These are phyloP conservation scores for Striga hermonthica DNA, from an alignment of 305 asterid species.

Conservation along the genomic window DNA sequence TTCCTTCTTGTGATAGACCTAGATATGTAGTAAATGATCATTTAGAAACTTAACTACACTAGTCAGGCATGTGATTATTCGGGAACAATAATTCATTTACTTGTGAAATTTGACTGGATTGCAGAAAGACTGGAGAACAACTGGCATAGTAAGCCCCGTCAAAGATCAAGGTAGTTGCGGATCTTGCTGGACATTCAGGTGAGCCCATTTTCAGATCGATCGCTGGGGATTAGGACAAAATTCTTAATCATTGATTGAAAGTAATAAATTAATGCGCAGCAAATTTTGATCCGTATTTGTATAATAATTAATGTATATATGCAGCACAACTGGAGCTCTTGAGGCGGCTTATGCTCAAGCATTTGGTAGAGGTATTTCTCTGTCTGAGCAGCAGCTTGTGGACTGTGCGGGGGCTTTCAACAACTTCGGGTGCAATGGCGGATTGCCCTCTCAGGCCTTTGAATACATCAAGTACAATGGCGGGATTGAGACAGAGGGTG, in stretches of 20 bases:
- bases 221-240: no score
- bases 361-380: slow-evolving; percentile 63
- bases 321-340: slow-evolving; percentile 94
- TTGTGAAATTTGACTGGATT: slow-evolving; percentile 2
- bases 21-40: neutral
- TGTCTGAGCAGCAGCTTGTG: slow-evolving; percentile 98
- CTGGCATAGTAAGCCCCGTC: slow-evolving; percentile 87
- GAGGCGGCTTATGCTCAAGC: slow-evolving; percentile 94
- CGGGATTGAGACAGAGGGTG: slow-evolving; percentile 83
- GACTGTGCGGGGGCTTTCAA: slow-evolving; percentile 94
- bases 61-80: neutral
- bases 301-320: slow-evolving; percentile 15
- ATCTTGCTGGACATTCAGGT: slow-evolving; percentile 99
- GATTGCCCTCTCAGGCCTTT: slow-evolving; percentile 95
- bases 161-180: slow-evolving; percentile 89
- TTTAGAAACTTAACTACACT: neutral
- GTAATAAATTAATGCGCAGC: slow-evolving; percentile 1
- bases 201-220: slow-evolving; percentile 23
- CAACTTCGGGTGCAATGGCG: slow-evolving; percentile 93
- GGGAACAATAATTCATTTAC: neutral
- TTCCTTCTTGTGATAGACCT: neutral
- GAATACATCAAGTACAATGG: slow-evolving; percentile 89
- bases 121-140: slow-evolving; percentile 89
- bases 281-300: neutral
- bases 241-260: slow-evolving; percentile 4